These are phyloP conservation scores for Fusarium sp. DNA, from an alignment of 2,329 filamentous ascomycete species.

Conservation along the genomic window DNA sequence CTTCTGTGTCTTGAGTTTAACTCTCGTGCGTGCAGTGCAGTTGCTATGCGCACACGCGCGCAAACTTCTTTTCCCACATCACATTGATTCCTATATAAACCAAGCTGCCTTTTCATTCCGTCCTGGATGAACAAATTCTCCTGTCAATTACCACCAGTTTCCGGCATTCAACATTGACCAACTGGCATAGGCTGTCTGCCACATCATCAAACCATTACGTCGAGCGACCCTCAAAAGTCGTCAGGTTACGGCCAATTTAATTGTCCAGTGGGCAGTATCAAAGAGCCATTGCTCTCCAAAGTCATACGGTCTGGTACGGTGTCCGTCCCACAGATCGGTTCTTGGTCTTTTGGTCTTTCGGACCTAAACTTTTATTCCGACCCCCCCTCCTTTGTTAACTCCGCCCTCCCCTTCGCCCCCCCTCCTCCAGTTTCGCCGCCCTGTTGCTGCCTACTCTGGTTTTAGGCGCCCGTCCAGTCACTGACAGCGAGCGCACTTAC, in stretches of 20 bases:
- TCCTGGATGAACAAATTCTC: not conserved
- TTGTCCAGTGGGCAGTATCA: conserved; percentile 32
- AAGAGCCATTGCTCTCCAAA: conserved; percentile 41
- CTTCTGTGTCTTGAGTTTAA: conserved; percentile 6
- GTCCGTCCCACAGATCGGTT: conserved; percentile 42
- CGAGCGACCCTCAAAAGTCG: conserved; percentile 37
- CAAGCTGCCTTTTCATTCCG: conserved; percentile 8
- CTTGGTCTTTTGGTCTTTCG: conserved; percentile 3
- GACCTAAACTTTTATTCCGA: conserved; percentile 10
- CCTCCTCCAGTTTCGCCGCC: conserved; percentile 7
- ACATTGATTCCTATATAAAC: conserved; percentile 1
- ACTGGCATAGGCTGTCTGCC: conserved; percentile 13
- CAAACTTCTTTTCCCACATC: conserved; percentile 20
- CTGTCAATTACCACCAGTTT: not conserved
- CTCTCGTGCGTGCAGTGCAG: conserved; percentile 22
- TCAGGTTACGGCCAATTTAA: conserved; percentile 40
- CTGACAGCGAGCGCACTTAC: conserved; percentile 41
- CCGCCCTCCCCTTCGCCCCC: conserved; percentile 22
- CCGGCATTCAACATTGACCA: conserved; percentile 8
- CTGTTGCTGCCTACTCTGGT: conserved; percentile 43
- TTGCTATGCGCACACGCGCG: conserved; percentile 43
- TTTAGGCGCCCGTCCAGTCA: conserved; percentile 40
- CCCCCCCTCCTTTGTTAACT: conserved; percentile 36
- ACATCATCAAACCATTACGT: conserved; percentile 28
- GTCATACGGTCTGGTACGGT: conserved; percentile 47